These are phyloP conservation scores for Psilocybe subaeruginosa DNA, from an alignment of 768 basidiomycete genomes.

Conservation along the genomic window DNA sequence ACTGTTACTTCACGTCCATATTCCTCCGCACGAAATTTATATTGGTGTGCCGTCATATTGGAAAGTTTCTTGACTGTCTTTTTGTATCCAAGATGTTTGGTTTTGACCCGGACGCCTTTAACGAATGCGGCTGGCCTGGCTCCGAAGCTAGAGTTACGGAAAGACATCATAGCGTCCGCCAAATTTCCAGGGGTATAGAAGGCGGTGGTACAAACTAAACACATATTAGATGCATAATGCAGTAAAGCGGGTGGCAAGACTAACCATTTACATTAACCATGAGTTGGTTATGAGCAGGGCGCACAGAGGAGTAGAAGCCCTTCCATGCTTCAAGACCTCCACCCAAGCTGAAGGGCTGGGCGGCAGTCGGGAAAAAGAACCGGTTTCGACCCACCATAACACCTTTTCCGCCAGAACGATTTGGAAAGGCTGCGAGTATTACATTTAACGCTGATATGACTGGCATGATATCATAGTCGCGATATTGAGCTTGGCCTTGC, in stretches of 20 bases:
- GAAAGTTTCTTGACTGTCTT: conserved; percentile 69
- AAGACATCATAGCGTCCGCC: conserved; percentile 60
- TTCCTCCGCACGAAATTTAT: conserved; percentile 63
- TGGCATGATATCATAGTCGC: conserved; percentile 59
- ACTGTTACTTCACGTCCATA: conserved; percentile 57
- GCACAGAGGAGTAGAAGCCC: conserved; percentile 64
- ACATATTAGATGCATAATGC: background rate
- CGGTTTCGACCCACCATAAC: conserved; percentile 68
- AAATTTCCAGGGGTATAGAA: conserved; percentile 69
- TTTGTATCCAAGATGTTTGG: conserved; percentile 72
- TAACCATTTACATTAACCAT: conserved; percentile 69
- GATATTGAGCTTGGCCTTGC: conserved; percentile 53
- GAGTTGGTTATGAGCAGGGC: conserved; percentile 56
- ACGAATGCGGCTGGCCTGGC: conserved; percentile 65
- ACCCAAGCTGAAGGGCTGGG: conserved; percentile 56
- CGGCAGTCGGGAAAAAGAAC: conserved; percentile 59
- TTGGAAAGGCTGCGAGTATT: conserved; percentile 58
- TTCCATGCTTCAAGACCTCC: conserved; percentile 58
- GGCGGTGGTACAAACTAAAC: conserved; percentile 57
- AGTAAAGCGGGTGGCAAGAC: conserved; percentile 33
- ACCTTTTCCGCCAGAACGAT: conserved; percentile 55
- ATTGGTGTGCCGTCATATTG: conserved; percentile 46
- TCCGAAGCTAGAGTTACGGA: conserved; percentile 56
- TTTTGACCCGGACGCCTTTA: conserved; percentile 65
- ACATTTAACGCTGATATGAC: conserved; percentile 68